Conservation (phyloP, 1,284 basidiomycete genomes). For the Pascua sp. region DNA sequence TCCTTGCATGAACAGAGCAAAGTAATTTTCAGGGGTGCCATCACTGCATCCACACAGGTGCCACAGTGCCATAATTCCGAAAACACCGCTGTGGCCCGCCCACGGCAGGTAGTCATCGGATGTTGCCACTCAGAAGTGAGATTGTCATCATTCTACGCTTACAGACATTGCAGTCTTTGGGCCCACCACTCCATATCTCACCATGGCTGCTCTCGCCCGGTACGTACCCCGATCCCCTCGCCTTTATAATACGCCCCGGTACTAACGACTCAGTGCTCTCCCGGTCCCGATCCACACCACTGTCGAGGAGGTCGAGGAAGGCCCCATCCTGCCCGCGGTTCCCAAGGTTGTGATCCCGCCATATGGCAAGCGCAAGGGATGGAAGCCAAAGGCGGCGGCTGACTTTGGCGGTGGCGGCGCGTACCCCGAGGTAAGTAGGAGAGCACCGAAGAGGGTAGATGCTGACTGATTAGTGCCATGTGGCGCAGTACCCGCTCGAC, state of each 20-base stretch:
- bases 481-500: constrained; percentile 94
- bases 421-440: constrained; percentile 68
- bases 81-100: not conserved
- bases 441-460: too few relatives aligned
- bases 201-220: constrained; percentile 49
- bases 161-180: too few relatives aligned
- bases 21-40: too few relatives aligned
- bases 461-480: constrained; percentile 62
- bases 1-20: too few relatives aligned
- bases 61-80: not conserved
- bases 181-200: constrained; percentile 3
- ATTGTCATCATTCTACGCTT: too few relatives aligned
- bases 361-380: constrained; percentile 79
- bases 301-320: constrained; percentile 33
- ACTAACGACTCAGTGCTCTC: constrained; percentile 30
- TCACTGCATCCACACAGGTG: not conserved
- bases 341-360: constrained; percentile 28
- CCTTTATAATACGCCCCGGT: too few relatives aligned
- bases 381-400: constrained; percentile 76
- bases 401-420: constrained; percentile 93
- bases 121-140: constrained; percentile 9
- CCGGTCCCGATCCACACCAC: constrained; percentile 39
- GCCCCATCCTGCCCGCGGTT: constrained; percentile 19
- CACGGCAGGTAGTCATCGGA: too few relatives aligned
- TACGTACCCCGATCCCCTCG: constrained; percentile 15